phyloP scores from a whole-genome alignment of 2,329 filamentous ascomycete species.

The Chlorencoelia australis region DNA sequence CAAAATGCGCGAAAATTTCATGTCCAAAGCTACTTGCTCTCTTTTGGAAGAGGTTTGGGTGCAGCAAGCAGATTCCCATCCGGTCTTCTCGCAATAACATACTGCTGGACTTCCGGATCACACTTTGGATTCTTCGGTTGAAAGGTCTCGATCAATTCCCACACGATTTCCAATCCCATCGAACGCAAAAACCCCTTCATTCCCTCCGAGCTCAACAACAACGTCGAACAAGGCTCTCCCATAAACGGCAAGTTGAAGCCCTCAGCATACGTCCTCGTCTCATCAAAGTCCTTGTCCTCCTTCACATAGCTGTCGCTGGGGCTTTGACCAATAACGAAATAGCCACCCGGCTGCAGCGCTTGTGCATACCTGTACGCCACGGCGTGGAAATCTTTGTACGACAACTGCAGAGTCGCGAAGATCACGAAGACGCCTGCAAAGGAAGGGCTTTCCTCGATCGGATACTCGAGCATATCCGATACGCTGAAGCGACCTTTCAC shows the following conservation, averaged over 20 bases:
- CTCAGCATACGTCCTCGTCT: conserved; percentile 23
- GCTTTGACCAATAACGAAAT: conserved; percentile 23
- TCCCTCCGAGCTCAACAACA: conserved; percentile 18
- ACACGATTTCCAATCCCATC: conserved; percentile 20
- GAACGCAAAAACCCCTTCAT: conserved; percentile 15
- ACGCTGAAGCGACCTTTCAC: conserved; percentile 11
- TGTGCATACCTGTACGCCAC: conserved; percentile 17
- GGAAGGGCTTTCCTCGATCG: conserved; percentile 13
- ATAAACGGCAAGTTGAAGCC: conserved; percentile 18
- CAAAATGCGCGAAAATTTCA: no score
- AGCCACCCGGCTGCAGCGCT: conserved; percentile 18
- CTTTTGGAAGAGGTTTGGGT: conserved; percentile 6
- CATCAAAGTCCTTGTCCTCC: conserved; percentile 16
- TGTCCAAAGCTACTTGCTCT: no score
- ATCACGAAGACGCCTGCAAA: conserved; percentile 26
- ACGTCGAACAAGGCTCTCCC: conserved; percentile 15
- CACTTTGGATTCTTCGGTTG: conserved; percentile 16
- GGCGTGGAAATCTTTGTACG: conserved; percentile 21
- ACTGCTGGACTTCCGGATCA: conserved; percentile 8
- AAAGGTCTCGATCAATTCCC: conserved; percentile 16
- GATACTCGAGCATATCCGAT: conserved; percentile 13
- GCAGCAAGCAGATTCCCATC: not conserved
- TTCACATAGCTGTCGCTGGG: conserved; percentile 24
- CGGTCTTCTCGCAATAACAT: conserved; percentile 9
- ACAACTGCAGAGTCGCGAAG: conserved; percentile 22